These are phyloP conservation scores for Diacronema lutheri DNA, from an alignment of 78 protist genomes.

Conservation along the genomic window DNA sequence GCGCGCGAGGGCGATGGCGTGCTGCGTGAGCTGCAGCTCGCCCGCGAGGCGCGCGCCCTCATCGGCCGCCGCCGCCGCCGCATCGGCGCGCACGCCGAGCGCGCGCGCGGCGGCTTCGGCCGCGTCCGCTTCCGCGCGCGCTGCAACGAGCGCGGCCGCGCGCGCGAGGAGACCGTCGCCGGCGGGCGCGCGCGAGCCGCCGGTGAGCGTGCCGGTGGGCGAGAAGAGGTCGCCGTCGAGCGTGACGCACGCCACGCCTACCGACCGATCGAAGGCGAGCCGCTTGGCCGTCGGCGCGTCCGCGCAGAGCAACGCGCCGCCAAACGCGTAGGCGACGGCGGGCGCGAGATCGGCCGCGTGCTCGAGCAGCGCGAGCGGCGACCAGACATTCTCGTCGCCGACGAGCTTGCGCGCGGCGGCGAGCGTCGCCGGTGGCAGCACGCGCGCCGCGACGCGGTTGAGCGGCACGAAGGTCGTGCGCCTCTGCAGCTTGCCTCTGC, in stretches of 20 bases:
- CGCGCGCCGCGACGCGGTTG: conserved; percentile 66
- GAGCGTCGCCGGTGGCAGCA: conserved; percentile 12
- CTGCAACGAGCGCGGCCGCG: background rate
- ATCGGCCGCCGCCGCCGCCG: background rate
- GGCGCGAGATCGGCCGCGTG: conserved; percentile 59
- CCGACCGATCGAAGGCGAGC: background rate
- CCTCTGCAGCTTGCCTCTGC: conserved; percentile 68
- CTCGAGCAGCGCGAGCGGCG: conserved; percentile 66
- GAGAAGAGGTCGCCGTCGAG: conserved; percentile 94
- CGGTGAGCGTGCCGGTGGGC: conserved; percentile 96
- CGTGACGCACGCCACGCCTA: conserved; percentile 74
- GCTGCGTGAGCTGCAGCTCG: background rate
- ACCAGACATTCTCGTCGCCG: conserved; percentile 49
- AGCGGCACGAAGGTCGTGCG: conserved; percentile 96
- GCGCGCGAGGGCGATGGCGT: background rate
- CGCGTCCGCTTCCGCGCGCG: background rate
- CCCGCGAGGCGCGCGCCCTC: background rate
- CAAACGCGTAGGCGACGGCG: conserved; percentile 94
- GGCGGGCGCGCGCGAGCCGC: conserved; percentile 60
- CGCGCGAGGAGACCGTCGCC: background rate
- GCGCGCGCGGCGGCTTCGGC: background rate
- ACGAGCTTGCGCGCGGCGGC: conserved; percentile 34
- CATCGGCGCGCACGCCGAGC: background rate
- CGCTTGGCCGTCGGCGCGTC: background rate
- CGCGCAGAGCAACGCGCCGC: conserved; percentile 85